Base-by-base conservation (phyloP, 2,329 filamentous ascomycete genomes). In the Annulohypoxylon truncatum region DNA sequence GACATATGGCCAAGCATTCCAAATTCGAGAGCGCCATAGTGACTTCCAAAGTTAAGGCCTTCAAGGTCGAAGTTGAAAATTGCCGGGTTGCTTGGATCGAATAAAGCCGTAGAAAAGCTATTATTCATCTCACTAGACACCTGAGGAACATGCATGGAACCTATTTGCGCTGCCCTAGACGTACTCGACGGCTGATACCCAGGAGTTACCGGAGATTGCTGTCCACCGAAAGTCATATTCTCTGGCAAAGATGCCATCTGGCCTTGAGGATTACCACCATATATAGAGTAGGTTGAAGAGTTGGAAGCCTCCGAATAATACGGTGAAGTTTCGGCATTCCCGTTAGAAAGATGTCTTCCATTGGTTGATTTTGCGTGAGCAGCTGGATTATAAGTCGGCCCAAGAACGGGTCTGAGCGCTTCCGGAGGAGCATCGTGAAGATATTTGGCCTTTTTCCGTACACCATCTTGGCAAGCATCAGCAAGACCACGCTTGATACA, bases 361-460 rank as follows among this genome's bases (percentile, higher is more conserved):
- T 83, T 83, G 20, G 80, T 75, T 40, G 82, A 77, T 71, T 81
- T 80, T 73, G 81, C 80, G 76, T 82, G 77, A 73, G 80, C 80
- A 78, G 78, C 83, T 75, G 86, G 87, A 74, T 91, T 92, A 74
- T 88, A 91, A 67, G 85, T 89, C 28, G 90, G 88, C 4, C 90
- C 90, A 50, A 96, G 85, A 42, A 96, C 93, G n/a, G 94, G 93
- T 76, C 95, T 87, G 67, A 97, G 84, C 47, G 94, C 94, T 77
- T 96, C 94, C 55, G 93, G 89, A 33, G 95, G 94, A 24, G 95
- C 94, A 84, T 98, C 96, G 76, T 98, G 94, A 61, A 99, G 91
- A 79, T 99, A 99, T 79, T 99, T 99, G 55, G 96, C 96, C 85
- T 98, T 99, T 81, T 99, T 99, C 69, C 96, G 91, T 54, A 98